These are phyloP conservation scores for Globisporangium viniferum DNA, from an alignment of 352 stramenopile species.

Conservation along the genomic window DNA sequence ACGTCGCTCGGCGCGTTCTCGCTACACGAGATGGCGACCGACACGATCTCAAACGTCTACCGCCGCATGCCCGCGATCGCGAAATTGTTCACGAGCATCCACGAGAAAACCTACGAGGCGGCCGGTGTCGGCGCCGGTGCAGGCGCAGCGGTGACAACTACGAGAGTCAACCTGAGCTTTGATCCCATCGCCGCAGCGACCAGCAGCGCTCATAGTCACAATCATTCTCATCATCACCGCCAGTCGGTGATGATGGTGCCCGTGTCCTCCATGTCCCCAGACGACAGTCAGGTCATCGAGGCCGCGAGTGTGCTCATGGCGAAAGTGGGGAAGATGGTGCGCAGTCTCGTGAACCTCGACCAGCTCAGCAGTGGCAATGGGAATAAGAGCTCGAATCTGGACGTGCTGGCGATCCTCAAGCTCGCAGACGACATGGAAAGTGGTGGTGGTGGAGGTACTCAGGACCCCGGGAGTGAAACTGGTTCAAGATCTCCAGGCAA, in stretches of 20 bases:
- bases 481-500: background rate
- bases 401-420: constrained; percentile 47
- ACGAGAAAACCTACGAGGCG: constrained; percentile 34
- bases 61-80: constrained; percentile 39
- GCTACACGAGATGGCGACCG: constrained; percentile 48
- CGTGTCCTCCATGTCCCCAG: background rate
- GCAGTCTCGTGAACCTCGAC: constrained; percentile 43
- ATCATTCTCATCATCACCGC: background rate
- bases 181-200: background rate
- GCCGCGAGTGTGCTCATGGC: constrained; percentile 40
- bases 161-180: constrained; percentile 7
- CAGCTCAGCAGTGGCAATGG: constrained; percentile 15
- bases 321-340: constrained; percentile 62
- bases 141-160: background rate
- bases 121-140: constrained; percentile 28
- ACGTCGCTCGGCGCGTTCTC: constrained; percentile 30
- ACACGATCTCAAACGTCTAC: constrained; percentile 50
- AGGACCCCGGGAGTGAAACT: background rate
- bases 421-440: constrained; percentile 55
- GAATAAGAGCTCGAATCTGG: constrained; percentile 20
- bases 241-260: background rate
- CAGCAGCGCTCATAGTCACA: constrained; percentile 1
- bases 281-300: constrained; percentile 25
- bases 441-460: constrained; percentile 13
- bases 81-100: constrained; percentile 41